Evolutionary conservation across 805 yeast species (phyloP).

Genomic region (Lipomyces orientalis): DNA sequence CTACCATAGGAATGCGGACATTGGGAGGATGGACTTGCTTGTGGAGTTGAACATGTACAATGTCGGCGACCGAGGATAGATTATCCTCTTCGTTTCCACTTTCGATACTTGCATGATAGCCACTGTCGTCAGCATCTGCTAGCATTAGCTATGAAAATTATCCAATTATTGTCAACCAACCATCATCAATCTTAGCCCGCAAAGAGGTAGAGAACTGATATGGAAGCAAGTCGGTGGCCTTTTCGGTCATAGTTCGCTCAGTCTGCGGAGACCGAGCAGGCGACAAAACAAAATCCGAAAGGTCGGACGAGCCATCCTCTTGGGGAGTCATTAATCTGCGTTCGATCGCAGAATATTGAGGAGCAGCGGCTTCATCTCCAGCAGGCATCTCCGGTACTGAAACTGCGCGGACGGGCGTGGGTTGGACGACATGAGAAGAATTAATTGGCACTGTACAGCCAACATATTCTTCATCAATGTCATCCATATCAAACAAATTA

Average conservation of each 20-base stretch:
- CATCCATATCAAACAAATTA: not conserved
- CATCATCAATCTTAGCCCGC: not conserved
- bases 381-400: not conserved
- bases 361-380: not conserved
- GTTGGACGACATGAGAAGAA: not conserved
- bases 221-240: not conserved
- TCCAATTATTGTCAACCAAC: not conserved
- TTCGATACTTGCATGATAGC: conserved; percentile 5
- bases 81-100: not conserved
- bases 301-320: not conserved
- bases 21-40: not conserved
- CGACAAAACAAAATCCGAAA: not conserved
- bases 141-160: not conserved
- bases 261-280: not conserved
- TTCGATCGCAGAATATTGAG: not conserved
- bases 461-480: not conserved
- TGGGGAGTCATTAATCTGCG: not conserved
- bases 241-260: not conserved
- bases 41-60: not conserved
- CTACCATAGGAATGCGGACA: not conserved
- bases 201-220: not conserved
- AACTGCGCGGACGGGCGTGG: not conserved
- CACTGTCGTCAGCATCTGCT: conserved; percentile 5
- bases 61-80: not conserved
- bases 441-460: not conserved